phyloP scores from a whole-genome alignment of 2,329 filamentous ascomycete genomes.

The Escovopsis sp. region DNA sequence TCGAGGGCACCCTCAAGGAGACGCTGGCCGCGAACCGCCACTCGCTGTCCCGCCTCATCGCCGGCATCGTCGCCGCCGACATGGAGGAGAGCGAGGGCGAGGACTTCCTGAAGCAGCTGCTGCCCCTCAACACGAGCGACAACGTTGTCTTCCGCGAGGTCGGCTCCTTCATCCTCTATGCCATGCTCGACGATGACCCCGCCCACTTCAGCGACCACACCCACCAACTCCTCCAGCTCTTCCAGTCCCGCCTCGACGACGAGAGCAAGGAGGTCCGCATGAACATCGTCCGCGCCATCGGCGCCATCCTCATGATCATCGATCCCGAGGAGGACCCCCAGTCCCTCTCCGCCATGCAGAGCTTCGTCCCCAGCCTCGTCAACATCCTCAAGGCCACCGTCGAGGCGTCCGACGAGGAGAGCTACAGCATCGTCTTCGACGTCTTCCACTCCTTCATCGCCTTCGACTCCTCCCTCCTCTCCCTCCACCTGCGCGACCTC shows the following conservation, averaged over 20 bases:
- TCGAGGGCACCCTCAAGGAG: slow-evolving; percentile 73
- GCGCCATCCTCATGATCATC: slow-evolving; percentile 72
- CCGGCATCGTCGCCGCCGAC: slow-evolving; percentile 72
- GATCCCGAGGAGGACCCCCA: slow-evolving; percentile 73
- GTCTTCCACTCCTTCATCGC: slow-evolving; percentile 92
- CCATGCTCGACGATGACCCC: slow-evolving; percentile 76
- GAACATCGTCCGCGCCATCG: slow-evolving; percentile 85
- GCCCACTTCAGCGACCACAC: slow-evolving; percentile 73
- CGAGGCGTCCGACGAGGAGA: slow-evolving; percentile 67
- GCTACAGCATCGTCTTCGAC: slow-evolving; percentile 80
- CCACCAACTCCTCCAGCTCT: slow-evolving; percentile 64
- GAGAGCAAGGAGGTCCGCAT: slow-evolving; percentile 85
- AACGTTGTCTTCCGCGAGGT: slow-evolving; percentile 74
- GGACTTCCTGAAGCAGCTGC: slow-evolving; percentile 64
- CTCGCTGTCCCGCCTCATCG: slow-evolving; percentile 75
- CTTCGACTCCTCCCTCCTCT: slow-evolving; percentile 73
- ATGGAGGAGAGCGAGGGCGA: slow-evolving; percentile 60
- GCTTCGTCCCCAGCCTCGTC: slow-evolving; percentile 75
- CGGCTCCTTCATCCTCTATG: slow-evolving; percentile 84
- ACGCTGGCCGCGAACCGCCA: slow-evolving; percentile 63
- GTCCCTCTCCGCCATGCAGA: slow-evolving; percentile 60
- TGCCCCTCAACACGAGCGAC: slow-evolving; percentile 61
- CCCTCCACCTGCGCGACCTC: slow-evolving; percentile 75
- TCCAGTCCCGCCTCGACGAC: slow-evolving; percentile 77
- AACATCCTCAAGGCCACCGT: slow-evolving; percentile 75